These are phyloP conservation scores for Bocquillonia castaneifolia DNA, from an alignment of 441 rosid genomes.

Conservation along the genomic window DNA sequence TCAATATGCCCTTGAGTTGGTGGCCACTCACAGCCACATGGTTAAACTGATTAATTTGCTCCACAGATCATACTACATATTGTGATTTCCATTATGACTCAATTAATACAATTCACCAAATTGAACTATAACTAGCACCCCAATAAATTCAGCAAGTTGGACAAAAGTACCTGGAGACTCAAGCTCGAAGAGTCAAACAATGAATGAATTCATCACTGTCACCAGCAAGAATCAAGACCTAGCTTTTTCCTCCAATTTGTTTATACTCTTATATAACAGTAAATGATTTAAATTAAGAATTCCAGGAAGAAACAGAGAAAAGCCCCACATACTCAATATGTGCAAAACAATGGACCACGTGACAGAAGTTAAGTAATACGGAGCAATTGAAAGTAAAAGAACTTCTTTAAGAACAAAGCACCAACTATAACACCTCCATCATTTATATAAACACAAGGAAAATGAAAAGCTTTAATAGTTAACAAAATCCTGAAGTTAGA, in stretches of 20 bases:
- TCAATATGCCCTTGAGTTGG: background rate
- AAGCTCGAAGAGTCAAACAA: background rate
- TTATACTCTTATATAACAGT: too few relatives aligned
- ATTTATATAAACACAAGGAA: background rate
- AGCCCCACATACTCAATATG: background rate
- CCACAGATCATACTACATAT: background rate
- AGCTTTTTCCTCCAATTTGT: background rate
- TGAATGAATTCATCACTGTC: background rate
- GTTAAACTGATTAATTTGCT: background rate
- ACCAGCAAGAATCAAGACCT: background rate
- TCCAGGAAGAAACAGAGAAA: background rate
- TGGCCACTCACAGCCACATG: background rate
- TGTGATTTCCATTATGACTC: background rate
- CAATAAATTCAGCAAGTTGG: background rate
- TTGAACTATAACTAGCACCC: background rate
- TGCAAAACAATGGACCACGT: background rate
- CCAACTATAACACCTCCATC: background rate
- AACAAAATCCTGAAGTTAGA: slow-evolving; percentile 14
- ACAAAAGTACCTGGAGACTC: background rate
- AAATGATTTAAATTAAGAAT: background rate
- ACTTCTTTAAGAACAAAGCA: background rate
- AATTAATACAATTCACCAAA: background rate
- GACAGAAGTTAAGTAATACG: background rate
- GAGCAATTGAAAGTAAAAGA: background rate
- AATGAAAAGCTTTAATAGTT: background rate